Evolutionary conservation across 176 grass and related monocot species (phyloP).

Genomic region (Avena insularis): DNA sequence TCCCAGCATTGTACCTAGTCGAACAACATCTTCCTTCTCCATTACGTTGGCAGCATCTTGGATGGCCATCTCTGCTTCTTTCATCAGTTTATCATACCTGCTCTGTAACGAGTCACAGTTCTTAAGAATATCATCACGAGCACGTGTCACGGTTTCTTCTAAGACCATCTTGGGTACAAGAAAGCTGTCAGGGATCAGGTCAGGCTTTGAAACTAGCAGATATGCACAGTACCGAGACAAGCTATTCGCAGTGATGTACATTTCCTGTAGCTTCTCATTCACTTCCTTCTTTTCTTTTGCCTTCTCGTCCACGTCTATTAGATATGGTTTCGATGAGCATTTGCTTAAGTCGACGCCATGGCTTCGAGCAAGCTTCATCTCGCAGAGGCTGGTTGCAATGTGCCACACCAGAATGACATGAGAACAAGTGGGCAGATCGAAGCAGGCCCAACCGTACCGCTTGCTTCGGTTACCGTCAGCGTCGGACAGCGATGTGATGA

Average conservation of each 20-base stretch:
- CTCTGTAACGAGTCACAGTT: neutral
- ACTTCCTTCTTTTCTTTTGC: neutral
- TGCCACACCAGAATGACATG: constrained; percentile 38
- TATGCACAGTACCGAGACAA: constrained; percentile 57
- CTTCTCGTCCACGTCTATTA: neutral
- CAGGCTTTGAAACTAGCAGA: constrained; percentile 43
- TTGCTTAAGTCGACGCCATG: neutral
- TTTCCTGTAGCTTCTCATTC: neutral
- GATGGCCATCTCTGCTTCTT: neutral
- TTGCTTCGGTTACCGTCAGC: no score
- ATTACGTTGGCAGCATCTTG: no score
- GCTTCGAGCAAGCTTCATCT: constrained; percentile 4
- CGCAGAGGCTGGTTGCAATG: constrained; percentile 28
- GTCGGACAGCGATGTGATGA: no score
- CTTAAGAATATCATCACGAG: constrained; percentile 4
- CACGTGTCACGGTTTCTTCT: neutral
- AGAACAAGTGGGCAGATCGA: neutral
- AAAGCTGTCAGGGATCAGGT: constrained; percentile 44
- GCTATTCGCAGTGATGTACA: constrained; percentile 38
- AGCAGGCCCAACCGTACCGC: neutral
- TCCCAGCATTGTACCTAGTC: constrained; percentile 19
- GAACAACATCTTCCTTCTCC: neutral
- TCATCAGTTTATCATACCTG: neutral
- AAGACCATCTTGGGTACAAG: constrained; percentile 7
- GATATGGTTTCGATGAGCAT: neutral